Evolutionary conservation across 768 basidiomycete species (phyloP), one percentile per base, ranked within the genome.

Genomic region (Amanita rubescens): DNA sequence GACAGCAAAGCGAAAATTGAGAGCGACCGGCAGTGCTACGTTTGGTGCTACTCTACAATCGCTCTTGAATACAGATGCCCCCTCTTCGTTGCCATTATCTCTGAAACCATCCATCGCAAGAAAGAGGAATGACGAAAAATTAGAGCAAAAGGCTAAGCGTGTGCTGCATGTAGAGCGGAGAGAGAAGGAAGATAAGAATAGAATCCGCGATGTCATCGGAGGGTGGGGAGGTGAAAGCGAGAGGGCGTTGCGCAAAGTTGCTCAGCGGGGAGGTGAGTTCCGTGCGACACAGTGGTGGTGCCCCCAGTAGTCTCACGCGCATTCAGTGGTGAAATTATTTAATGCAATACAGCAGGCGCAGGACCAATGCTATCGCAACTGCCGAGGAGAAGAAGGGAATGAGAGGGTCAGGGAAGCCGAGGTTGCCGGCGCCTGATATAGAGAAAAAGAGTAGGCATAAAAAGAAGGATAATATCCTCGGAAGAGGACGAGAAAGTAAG

Each of bases 191-290:
- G 87, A 88, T 58, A 81, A 73, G 57, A 80, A 80, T 11, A 71
- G 81, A 53, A 76, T 87, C 58, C 77, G 71, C 37, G 84, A 87
- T 65, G 80, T 82, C 14, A 90, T 88, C 64, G 90, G 84, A 54
- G 92, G 91, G 38, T 96, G 93, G 94, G 94, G 88, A 27, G 86
- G 79, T 11, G 87, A 89, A 67, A 81, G 79, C 68, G 91, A 85
- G 72, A 79, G 80, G 67, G 85, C 77, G 55, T 72, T 83, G 62
- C 81, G 78, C 66, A 97, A 87, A 75, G 90, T 79, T 67, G 95
- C 85, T 58, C 96, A 85, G 70, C 74, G 88, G 65, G 88, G 88
- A 69, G 88, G 88, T 88, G 65, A 48, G 79, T 30, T 3, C 27
- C 27, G 27, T 30, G 60, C 35, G 11, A 22, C 11, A 9, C 2